A percentile compares a stretch with the other conserved stretches of the same genome.
Evolutionary conservation across 2,329 filamentous ascomycete genomes (phyloP).

Genomic region (Ilyonectria mors-panacis): DNA sequence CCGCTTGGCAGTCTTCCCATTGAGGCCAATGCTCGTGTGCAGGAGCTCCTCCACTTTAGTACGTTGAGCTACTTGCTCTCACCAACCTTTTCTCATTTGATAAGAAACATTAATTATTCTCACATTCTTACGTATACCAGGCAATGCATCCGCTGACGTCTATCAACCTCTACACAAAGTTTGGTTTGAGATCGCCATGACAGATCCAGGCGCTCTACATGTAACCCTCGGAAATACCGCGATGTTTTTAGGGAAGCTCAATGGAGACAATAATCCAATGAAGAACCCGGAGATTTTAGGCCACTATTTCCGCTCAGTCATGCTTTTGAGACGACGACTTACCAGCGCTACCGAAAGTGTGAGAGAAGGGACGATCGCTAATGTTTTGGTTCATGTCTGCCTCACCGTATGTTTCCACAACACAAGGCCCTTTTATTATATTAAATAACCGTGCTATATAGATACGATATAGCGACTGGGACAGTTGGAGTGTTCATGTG

Average conservation of each 20-base stretch:
- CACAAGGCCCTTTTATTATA: background rate
- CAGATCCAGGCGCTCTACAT: conserved; percentile 7
- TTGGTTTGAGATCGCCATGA: conserved; percentile 6
- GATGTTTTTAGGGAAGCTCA: background rate
- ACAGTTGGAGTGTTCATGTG: conserved; percentile 4
- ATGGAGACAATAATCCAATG: background rate
- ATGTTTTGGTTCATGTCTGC: conserved; percentile 10
- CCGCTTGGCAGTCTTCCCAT: background rate
- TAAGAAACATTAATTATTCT: background rate
- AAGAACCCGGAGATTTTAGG: background rate
- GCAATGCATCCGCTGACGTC: background rate
- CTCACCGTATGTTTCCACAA: background rate
- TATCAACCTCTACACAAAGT: conserved; percentile 2
- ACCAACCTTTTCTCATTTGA: no score
- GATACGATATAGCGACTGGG: conserved; percentile 10
- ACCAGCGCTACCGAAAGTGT: background rate
- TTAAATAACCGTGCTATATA: background rate
- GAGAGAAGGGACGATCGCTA: conserved; percentile 6
- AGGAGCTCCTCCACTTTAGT: conserved; percentile 12
- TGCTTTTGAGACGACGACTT: conserved; percentile 3
- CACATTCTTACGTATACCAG: background rate
- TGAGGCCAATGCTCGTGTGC: conserved; percentile 2
- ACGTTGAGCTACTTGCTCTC: background rate
- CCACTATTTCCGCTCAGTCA: background rate
- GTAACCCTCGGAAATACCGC: conserved; percentile 11